phyloP scores from a whole-genome alignment of 345 rosid genomes.

The Aquilaria malaccensis region DNA sequence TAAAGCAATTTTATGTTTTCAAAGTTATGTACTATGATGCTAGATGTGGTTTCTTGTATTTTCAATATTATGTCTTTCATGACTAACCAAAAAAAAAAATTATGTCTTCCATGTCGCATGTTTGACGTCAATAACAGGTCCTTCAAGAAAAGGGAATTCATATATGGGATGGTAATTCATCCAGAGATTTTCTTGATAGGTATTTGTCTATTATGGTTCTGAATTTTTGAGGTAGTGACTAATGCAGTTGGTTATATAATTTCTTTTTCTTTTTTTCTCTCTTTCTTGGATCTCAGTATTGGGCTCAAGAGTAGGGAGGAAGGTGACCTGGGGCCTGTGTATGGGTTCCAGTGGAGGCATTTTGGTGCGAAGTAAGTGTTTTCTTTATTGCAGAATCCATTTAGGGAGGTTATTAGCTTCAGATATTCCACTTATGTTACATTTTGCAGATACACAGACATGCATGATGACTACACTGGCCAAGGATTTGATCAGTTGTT shows the following conservation, averaged over 20 bases:
- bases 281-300: slow-evolving; percentile 37
- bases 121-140: slow-evolving; percentile 36
- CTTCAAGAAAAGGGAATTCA: slow-evolving; percentile 92
- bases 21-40: too few relatives aligned
- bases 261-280: background rate
- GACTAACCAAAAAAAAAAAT: too few relatives aligned
- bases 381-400: slow-evolving; percentile 6
- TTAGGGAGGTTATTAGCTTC: slow-evolving; percentile 6
- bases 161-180: slow-evolving; percentile 97
- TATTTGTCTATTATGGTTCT: slow-evolving; percentile 1
- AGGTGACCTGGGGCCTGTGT: slow-evolving; percentile 94
- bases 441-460: slow-evolving; percentile 66
- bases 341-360: slow-evolving; percentile 99
- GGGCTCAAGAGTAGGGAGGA: slow-evolving; percentile 82
- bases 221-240: background rate
- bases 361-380: slow-evolving; percentile 84
- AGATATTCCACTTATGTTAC: background rate
- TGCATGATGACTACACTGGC: slow-evolving; percentile 93
- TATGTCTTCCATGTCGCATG: background rate
- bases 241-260: slow-evolving; percentile 5
- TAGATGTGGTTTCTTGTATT: too few relatives aligned
- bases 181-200: slow-evolving; percentile 91
- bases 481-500: slow-evolving; percentile 94
- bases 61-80: too few relatives aligned
- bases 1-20: too few relatives aligned